Base-by-base conservation (phyloP, 2,329 filamentous ascomycete species). In the Fusarium torreyae region DNA sequence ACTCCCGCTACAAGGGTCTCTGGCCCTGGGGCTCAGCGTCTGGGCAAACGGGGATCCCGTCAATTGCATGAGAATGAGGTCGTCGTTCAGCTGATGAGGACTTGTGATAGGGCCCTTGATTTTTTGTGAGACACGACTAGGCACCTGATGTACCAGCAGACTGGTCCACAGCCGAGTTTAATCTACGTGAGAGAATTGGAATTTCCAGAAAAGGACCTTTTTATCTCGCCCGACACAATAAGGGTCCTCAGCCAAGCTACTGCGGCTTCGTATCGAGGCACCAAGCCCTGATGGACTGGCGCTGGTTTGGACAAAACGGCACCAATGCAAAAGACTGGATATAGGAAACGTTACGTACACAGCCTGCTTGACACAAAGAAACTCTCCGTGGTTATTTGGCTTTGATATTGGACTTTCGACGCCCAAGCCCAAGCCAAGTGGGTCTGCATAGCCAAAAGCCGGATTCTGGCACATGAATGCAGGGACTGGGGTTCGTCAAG, bases 381-480 rank as follows among this genome's bases (percentile, higher is more conserved):
- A 53, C 45, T 40, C 42, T 40, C 18, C 34, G 26, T 20, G 42
- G 45, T 40, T 40, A 45, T 60, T 40, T 58, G 38, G 28, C 31
- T 50, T 52, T 39, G 52, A 60, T 57, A 46, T 46, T 57, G 46
- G 24, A 53, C 48, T 40, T 54, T 72, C 57, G 63, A 60, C 66
- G 68, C 71, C 70, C 55, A 73, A 74, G 43, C 56, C 52, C 63
- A 55, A 62, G 46, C 72, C 66, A 74, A 72, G 72, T 74, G 72
- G 72, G 70, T 62, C 55, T 31, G 57, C 59, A 43, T 20, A 63
- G 52, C 45, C 56, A 68, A 68, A 74, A 74, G 68, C 71, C 65
- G 72, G 70, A 74, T 72, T 66, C 57, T 64, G 46, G 56, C 49
- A 63, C 49, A 61, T 71, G 42, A 44, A 66, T 57, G 57, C 68